Conservation (phyloP, 495 filamentous ascomycete species). For the Aspergillus funiculosus region DNA sequence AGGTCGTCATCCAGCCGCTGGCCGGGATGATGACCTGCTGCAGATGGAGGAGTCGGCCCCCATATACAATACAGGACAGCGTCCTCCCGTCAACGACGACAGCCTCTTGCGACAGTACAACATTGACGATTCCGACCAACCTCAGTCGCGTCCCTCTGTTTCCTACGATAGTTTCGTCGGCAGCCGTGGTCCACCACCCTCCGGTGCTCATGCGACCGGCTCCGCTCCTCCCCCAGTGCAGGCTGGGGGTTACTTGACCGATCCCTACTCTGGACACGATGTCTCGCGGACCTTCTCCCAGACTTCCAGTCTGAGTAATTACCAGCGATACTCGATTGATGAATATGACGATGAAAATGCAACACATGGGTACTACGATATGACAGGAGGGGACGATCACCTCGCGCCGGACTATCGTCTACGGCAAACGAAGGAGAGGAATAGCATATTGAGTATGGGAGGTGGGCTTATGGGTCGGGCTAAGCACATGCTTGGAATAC, state of each 20-base stretch:
- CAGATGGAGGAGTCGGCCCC: slow-evolving; percentile 65
- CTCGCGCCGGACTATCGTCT: slow-evolving; percentile 46
- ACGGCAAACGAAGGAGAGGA: slow-evolving; percentile 64
- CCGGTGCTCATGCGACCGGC: slow-evolving; percentile 27
- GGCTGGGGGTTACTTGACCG: slow-evolving; percentile 27
- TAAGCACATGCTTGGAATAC: slow-evolving; percentile 90
- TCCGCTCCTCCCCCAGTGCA: slow-evolving; percentile 28
- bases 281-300: slow-evolving; percentile 66
- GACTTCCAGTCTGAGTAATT: slow-evolving; percentile 76
- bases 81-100: slow-evolving; percentile 70
- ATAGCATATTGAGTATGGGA: slow-evolving; percentile 79
- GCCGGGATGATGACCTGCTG: slow-evolving; percentile 63
- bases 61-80: slow-evolving; percentile 64
- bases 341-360: slow-evolving; percentile 74
- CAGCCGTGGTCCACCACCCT: slow-evolving; percentile 45
- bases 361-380: slow-evolving; percentile 55
- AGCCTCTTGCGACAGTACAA: slow-evolving; percentile 65
- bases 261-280: slow-evolving; percentile 45
- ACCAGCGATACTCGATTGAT: slow-evolving; percentile 81
- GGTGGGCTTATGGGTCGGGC: slow-evolving; percentile 80
- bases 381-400: slow-evolving; percentile 51
- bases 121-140: slow-evolving; percentile 56
- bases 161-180: slow-evolving; percentile 97
- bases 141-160: slow-evolving; percentile 69
- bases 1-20: slow-evolving; percentile 53